Base-by-base conservation (phyloP, 176 grass and related monocot genomes). In the Eleusine indica region DNA sequence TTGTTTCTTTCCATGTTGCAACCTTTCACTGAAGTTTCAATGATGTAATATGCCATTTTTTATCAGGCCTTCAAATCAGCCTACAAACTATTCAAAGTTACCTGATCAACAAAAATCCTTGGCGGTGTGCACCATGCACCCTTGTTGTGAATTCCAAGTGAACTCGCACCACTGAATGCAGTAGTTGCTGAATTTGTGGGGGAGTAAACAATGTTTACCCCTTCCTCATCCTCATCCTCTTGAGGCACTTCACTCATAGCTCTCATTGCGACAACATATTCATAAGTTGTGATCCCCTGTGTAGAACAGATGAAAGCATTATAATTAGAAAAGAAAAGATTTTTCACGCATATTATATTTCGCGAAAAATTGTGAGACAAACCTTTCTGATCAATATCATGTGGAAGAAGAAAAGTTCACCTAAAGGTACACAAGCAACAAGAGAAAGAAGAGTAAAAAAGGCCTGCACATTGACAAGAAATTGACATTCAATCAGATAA, bases 401-500 rank as follows among this genome's bases (percentile, higher is more conserved):
- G 88, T 96, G 96, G 84, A 99, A 99, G 91, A 99, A 99, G 93
- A 99, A 94, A 80, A 99, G 93, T 81, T 99, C 96, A n/a, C 89
- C 89, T 68, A 99, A 85, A 77, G 96, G 96, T 80, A 99, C 44
- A 66, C 91, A 93, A 51, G 96, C 96, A 37, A 96, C 85, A 48
- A 94, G 43, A 61, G 96, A 99, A 76, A 99, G 90, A n/a, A 90
- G 62, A 37, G 96, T 99, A 80, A 94, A 99, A 75, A 87, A 70
- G 47, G 82, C 84, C 96, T 99, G 91, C 73, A 94, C 80, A 73
- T 86, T 42, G 56, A 47, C 8, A 66, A 87, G 32, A 89, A 74
- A 83, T 40, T n/a, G 63, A 79, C 44, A 47, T 47, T 79, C 21
- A 67, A 9, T 17, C 13, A 6, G 32, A 78, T 9, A 38, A 35